A percentile compares a stretch with the other conserved stretches of the same genome.
phyloP scores from a whole-genome alignment of 768 basidiomycete species.

The Leccinum fibrillosum region DNA sequence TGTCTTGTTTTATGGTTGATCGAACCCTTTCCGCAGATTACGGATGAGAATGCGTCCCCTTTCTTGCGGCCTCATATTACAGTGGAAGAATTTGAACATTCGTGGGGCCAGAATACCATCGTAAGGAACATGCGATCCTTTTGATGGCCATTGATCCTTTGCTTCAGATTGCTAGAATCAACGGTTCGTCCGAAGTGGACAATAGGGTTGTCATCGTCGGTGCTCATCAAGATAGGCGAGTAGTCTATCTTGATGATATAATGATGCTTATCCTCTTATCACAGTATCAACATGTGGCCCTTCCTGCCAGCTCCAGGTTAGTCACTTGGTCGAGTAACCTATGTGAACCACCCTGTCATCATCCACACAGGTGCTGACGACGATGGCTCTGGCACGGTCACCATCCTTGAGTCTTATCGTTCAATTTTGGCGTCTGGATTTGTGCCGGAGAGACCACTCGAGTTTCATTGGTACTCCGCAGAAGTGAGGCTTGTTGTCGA shows the following conservation, averaged over 20 bases:
- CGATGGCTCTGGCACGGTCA: slow-evolving; percentile 44
- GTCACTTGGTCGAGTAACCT: neutral
- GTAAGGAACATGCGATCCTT: slow-evolving; percentile 35
- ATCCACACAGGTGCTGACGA: slow-evolving; percentile 37
- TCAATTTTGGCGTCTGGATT: slow-evolving; percentile 40
- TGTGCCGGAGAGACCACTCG: slow-evolving; percentile 39
- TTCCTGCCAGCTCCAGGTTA: slow-evolving; percentile 75
- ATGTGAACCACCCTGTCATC: neutral
- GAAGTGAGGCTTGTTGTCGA: slow-evolving; percentile 27
- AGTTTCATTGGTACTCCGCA: slow-evolving; percentile 50
- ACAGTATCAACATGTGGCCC: slow-evolving; percentile 73
- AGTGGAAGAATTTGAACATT: slow-evolving; percentile 69
- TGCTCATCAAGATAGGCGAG: slow-evolving; percentile 81
- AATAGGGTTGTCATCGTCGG: slow-evolving; percentile 65
- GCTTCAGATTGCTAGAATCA: slow-evolving; percentile 67
- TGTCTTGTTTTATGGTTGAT: neutral
- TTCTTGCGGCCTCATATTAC: slow-evolving; percentile 56
- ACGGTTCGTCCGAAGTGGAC: slow-evolving; percentile 62
- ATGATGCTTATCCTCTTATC: neutral
- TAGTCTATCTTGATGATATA: neutral
- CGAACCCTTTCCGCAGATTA: slow-evolving; percentile 46
- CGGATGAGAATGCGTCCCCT: slow-evolving; percentile 54
- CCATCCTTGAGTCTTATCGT: slow-evolving; percentile 44
- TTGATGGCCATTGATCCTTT: slow-evolving; percentile 1
- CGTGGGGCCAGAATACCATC: slow-evolving; percentile 84